Evolutionary conservation across 1,284 basidiomycete species (phyloP), one percentile per base, ranked within the genome.

Genomic region (Sanghuangporus weigelae): DNA sequence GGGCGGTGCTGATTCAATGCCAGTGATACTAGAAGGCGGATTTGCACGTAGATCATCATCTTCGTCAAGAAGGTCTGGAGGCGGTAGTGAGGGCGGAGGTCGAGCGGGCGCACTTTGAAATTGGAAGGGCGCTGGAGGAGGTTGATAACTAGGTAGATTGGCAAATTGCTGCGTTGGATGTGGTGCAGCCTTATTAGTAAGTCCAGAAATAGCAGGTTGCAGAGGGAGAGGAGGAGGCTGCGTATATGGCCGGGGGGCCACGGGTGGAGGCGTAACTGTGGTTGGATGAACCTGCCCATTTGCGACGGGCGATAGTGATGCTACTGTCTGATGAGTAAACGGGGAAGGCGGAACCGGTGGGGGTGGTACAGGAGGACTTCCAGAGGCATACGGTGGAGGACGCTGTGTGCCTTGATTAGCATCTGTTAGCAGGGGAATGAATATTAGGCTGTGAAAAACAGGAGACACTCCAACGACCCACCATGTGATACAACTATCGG

Each of bases 21-120:
- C 36, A 44, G 63, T 26, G 66, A 63, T 59, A 19, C 68, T 61
- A 31, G 71, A 54, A 35, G 68, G 57, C 48, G 68, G 44, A 19
- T 67, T 19, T 54, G 67, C 62, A 5, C 68, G 48, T 53, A 48
- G 64, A 60, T 66, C 72, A 57, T 77, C 75, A 40, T 78, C 75
- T 51, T 72, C 75, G 63, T 77, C 77, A 36, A 76, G 72, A 44
- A 73, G 71, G 65, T 73, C 77, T 3, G 71, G 76, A 48, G 71
- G 70, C 10, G 72, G 72, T 31, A 69, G 63, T 21, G 70, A 64
- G 40, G 71, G 71, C 1, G 70, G 64, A 61, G 74, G 71, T 14
- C 71, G 69, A 14, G 65, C 68, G n/a, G 36, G 62, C 84, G 76
- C 36, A 70, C 64, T 36, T 63, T 67, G 65, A n/a, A 66, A 66